These are phyloP conservation scores for Chrysoporthe deuterocubensis DNA, from an alignment of 2,329 filamentous ascomycete genomes.

Conservation along the genomic window DNA sequence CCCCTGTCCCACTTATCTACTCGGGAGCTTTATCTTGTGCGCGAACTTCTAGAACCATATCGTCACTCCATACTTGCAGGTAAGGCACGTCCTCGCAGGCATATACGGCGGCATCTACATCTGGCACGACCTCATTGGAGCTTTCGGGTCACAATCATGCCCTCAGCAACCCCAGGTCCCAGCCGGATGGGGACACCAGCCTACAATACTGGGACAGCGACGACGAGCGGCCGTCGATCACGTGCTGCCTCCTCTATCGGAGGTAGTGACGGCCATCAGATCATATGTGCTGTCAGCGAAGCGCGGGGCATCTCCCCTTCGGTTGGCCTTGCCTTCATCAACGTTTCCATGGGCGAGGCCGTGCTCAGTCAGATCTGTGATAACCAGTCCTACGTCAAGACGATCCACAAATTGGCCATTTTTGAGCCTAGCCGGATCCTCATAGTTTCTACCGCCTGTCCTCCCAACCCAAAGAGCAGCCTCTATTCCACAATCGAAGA, in stretches of 20 bases:
- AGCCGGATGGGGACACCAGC: slow-evolving; percentile 1
- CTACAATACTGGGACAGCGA: slow-evolving; percentile 38
- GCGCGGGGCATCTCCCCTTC: slow-evolving; percentile 84
- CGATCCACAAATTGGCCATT: slow-evolving; percentile 82
- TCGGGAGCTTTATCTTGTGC: not conserved
- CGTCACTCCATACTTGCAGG: not conserved
- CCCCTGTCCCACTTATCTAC: not conserved
- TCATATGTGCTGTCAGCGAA: slow-evolving; percentile 88
- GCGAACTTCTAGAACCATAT: not conserved
- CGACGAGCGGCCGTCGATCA: slow-evolving; percentile 49
- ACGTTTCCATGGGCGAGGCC: slow-evolving; percentile 81
- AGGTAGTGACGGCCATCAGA: slow-evolving; percentile 62
- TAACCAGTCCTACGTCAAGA: slow-evolving; percentile 87
- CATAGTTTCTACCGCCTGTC: slow-evolving; percentile 71
- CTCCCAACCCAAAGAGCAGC: slow-evolving; percentile 70
- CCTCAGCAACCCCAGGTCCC: slow-evolving; percentile 1
- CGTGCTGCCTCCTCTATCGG: slow-evolving; percentile 47
- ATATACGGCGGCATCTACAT: not conserved
- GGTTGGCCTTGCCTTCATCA: slow-evolving; percentile 85
- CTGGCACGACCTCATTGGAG: not conserved
- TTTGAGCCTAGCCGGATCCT: slow-evolving; percentile 81
- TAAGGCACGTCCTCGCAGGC: no score
- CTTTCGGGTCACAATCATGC: not conserved
- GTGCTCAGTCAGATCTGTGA: slow-evolving; percentile 91
- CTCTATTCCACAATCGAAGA: slow-evolving; percentile 76